phyloP scores from a whole-genome alignment of 2,329 filamentous ascomycete genomes.

The Sporothrix mexicana region DNA sequence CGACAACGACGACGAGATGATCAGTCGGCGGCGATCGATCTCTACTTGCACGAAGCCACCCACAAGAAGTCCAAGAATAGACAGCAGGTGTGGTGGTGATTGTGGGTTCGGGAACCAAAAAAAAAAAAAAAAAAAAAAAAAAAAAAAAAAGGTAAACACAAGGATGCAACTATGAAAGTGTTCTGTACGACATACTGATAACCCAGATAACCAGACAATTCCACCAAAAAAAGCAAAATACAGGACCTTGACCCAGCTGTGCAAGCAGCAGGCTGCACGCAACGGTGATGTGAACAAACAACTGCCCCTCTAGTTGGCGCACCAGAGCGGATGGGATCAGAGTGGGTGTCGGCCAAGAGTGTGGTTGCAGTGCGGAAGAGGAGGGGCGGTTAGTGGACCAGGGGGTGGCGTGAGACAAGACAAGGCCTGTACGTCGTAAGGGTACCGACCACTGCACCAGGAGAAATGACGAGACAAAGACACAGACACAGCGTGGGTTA shows the following conservation, averaged over 20 bases:
- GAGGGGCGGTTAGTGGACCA: constrained; percentile 20
- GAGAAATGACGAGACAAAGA: background rate
- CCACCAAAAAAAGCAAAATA: background rate
- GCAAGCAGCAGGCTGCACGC: background rate
- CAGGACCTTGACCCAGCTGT: background rate
- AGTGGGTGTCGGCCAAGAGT: constrained; percentile 15
- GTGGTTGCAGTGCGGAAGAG: constrained; percentile 22
- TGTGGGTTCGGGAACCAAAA: background rate
- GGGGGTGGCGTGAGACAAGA: constrained; percentile 24
- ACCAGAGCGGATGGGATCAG: constrained; percentile 11
- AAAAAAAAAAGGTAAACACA: background rate
- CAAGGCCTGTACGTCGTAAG: background rate
- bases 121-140: background rate
- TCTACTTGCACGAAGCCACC: constrained; percentile 21
- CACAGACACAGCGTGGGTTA: background rate
- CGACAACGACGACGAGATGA: background rate
- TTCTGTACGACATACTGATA: background rate
- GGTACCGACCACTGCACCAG: background rate
- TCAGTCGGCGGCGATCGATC: constrained; percentile 33
- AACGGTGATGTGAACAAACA: constrained; percentile 9
- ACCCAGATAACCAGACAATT: background rate
- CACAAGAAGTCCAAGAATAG: constrained; percentile 20
- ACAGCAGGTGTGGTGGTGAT: background rate
- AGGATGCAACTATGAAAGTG: background rate
- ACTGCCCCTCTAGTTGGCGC: constrained; percentile 12